These are phyloP conservation scores for Candida piceae DNA, from an alignment of 805 yeast genomes.

Conservation along the genomic window DNA sequence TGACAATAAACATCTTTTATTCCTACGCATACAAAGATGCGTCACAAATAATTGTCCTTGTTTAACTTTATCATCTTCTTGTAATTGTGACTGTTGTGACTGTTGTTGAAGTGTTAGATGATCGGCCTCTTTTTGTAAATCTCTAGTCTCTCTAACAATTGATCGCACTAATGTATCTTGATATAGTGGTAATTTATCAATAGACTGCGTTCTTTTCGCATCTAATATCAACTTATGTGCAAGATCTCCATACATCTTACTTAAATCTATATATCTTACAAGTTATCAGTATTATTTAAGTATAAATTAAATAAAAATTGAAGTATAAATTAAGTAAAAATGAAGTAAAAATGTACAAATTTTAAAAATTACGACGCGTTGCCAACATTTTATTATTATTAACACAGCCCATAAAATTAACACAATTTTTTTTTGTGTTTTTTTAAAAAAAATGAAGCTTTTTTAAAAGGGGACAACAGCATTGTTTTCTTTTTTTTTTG, in stretches of 20 bases:
- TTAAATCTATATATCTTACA: too few species aligned
- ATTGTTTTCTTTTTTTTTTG: too few species aligned
- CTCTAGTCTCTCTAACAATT: slow-evolving; percentile 66
- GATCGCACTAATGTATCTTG: slow-evolving; percentile 67
- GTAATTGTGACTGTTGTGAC: slow-evolving; percentile 17
- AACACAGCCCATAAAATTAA: too few species aligned
- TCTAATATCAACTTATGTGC: slow-evolving; percentile 82
- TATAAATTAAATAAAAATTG: too few species aligned
- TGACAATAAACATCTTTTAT: slow-evolving; percentile 85
- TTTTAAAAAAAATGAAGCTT: too few species aligned
- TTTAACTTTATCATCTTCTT: slow-evolving; percentile 38
- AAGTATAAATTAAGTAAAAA: too few species aligned
- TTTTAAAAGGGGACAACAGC: too few species aligned
- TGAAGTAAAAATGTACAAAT: too few species aligned
- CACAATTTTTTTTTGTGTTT: too few species aligned
- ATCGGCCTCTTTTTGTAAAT: slow-evolving; percentile 54
- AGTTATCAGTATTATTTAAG: too few species aligned
- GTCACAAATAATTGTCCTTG: slow-evolving; percentile 67
- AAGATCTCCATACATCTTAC: slow-evolving; percentile 92
- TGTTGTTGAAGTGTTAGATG: slow-evolving; percentile 29
- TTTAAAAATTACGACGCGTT: too few species aligned
- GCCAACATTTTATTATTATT: too few species aligned
- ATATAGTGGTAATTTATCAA: slow-evolving; percentile 64
- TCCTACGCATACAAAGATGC: slow-evolving; percentile 73
- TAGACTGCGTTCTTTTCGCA: slow-evolving; percentile 68